Percentiles rank a stretch among this genome's conserved stretches.
Conservation (phyloP, 2,329 filamentous ascomycete genomes). For the Xylaria sp. region DNA sequence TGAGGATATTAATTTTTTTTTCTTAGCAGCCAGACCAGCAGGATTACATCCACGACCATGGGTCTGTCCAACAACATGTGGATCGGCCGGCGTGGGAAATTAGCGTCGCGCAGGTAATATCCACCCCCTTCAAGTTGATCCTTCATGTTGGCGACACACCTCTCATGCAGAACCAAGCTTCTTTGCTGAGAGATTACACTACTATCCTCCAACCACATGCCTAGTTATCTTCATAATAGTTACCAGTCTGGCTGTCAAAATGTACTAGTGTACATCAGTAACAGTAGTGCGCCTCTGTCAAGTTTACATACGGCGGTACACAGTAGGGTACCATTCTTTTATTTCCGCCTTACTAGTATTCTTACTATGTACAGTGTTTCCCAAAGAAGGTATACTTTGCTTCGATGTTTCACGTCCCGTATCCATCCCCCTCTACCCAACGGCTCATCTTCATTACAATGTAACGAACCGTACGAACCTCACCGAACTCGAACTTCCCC, state of each 20-base stretch:
- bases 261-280: slow-evolving; percentile 13
- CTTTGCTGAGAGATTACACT: slow-evolving; percentile 29
- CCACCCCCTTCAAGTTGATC: slow-evolving; percentile 31
- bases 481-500: slow-evolving; percentile 13
- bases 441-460: not conserved
- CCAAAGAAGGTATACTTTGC: slow-evolving; percentile 26
- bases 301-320: not conserved
- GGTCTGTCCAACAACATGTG: slow-evolving; percentile 49
- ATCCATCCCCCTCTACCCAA: slow-evolving; percentile 11
- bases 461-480: slow-evolving; percentile 9
- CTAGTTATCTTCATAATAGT: slow-evolving; percentile 15
- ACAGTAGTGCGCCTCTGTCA: not conserved
- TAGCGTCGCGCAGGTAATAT: slow-evolving; percentile 36
- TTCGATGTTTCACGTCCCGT: slow-evolving; percentile 24
- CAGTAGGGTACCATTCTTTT: not conserved
- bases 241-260: slow-evolving; percentile 23
- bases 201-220: slow-evolving; percentile 26
- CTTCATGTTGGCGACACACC: slow-evolving; percentile 29
- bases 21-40: slow-evolving; percentile 29
- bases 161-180: slow-evolving; percentile 32
- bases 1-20: slow-evolving; percentile 36
- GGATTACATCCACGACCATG: slow-evolving; percentile 52
- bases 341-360: not conserved
- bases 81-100: slow-evolving; percentile 40
- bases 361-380: not conserved